Conservation (phyloP, 2,329 filamentous ascomycete species). For the Phialophora macrospora region DNA sequence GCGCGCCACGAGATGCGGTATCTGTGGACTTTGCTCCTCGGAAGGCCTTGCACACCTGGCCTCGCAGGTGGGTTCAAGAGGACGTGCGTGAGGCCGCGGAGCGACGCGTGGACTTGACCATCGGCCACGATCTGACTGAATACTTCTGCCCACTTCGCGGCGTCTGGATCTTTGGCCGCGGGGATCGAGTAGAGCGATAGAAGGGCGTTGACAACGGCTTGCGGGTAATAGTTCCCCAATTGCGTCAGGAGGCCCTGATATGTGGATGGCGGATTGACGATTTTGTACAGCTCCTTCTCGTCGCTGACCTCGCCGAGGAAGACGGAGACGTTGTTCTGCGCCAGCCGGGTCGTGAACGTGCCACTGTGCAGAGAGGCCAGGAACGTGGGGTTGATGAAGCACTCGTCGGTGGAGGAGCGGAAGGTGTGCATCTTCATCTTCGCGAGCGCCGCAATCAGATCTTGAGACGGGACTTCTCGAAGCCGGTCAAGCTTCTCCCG, state of each 20-base stretch:
- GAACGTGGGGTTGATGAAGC: constrained; percentile 50
- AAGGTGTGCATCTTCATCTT: constrained; percentile 54
- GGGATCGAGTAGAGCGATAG: constrained; percentile 46
- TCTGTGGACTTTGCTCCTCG: constrained; percentile 29
- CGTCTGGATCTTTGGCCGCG: constrained; percentile 38
- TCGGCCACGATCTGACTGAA: constrained; percentile 53
- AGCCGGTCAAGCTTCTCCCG: constrained; percentile 45
- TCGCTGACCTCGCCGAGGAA: constrained; percentile 54
- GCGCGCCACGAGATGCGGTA: constrained; percentile 40
- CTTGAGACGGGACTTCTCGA: constrained; percentile 42
- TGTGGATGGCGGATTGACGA: constrained; percentile 48
- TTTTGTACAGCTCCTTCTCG: constrained; percentile 52
- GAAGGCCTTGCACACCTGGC: constrained; percentile 22
- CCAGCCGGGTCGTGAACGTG: constrained; percentile 48
- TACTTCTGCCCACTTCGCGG: constrained; percentile 42
- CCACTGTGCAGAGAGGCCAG: constrained; percentile 48
- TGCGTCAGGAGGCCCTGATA: constrained; percentile 47
- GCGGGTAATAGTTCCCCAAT: constrained; percentile 53
- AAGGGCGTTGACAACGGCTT: constrained; percentile 46
- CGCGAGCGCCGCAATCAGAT: constrained; percentile 46
- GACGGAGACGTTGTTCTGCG: constrained; percentile 44
- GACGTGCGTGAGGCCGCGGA: constrained; percentile 44
- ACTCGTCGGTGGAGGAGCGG: constrained; percentile 51
- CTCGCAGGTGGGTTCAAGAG: constrained; percentile 28
- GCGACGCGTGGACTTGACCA: constrained; percentile 49